A percentile compares a stretch with the other conserved stretches of the same genome.
Conservation (phyloP, 2,329 filamentous ascomycete species). For the Alternaria brassicicola region DNA sequence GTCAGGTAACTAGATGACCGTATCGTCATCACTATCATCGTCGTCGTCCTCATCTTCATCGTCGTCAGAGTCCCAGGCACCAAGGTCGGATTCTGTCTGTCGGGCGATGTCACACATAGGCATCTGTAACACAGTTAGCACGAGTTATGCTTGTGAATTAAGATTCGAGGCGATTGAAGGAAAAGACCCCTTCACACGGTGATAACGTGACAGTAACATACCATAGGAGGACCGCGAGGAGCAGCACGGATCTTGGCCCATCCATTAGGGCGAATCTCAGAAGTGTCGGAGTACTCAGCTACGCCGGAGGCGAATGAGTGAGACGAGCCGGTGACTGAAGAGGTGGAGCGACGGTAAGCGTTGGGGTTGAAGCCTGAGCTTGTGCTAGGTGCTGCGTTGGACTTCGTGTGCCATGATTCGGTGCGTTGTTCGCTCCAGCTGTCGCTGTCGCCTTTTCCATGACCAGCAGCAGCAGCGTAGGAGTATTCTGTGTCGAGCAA, state of each 20-base stretch:
- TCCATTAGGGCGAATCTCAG: constrained; percentile 14
- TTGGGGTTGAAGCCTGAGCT: constrained; percentile 27
- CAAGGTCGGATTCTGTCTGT: constrained; percentile 1
- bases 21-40: constrained; percentile 47
- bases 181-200: no score
- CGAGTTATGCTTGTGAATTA: background rate
- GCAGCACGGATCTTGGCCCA: constrained; percentile 41
- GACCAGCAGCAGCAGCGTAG: constrained; percentile 4
- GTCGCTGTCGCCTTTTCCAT: constrained; percentile 7
- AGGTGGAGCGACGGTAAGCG: constrained; percentile 21
- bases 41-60: constrained; percentile 51
- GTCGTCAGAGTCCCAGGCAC: constrained; percentile 19
- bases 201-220: constrained; percentile 19
- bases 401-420: constrained; percentile 35
- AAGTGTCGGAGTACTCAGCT: constrained; percentile 31
- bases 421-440: constrained; percentile 21
- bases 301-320: constrained; percentile 32
- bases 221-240: constrained; percentile 18
- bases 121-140: constrained; percentile 16
- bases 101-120: constrained; percentile 14
- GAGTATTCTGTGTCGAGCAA: constrained; percentile 32
- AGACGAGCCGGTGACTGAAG: constrained; percentile 21
- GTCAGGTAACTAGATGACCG: constrained; percentile 28
- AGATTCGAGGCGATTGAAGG: background rate
- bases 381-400: constrained; percentile 11